Base-by-base conservation (phyloP, 257 asterid species). In the Nicotiana tabacum region DNA sequence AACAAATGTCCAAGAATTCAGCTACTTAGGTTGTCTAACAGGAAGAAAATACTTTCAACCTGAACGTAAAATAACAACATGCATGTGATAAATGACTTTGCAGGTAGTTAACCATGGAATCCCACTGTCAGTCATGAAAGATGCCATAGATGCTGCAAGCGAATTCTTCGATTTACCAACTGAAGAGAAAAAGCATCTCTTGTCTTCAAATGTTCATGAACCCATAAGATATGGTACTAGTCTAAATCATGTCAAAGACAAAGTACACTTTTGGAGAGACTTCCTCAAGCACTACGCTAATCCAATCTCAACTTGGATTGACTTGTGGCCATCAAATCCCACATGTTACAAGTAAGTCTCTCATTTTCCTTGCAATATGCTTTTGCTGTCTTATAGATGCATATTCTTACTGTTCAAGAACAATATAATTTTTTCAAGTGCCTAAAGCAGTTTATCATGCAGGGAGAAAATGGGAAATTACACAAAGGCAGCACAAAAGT, bases 221-320 rank as follows among this genome's bases (percentile, higher is more conserved):
- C 93, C 97, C 61, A 90, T 92, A 80, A 84, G 97, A 81, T 92
- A 91, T 37, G 94, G 88, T 65, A 92, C 94, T 82, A 91, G 97
- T 83, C 84, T 91, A 64, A 91, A 91, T 79, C 88, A 88, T 13
- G 77, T 51, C 85, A 86, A 84, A 11, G 97, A 92, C 79, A 91
- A 86, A 83, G 85, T 90, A 57, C 80, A 79, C 56, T 92, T 82
- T 57, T 92, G 97, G 97, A 91, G 97, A 77, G 97, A 92, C 88
- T 92, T 91, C 85, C 84, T 92, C 91, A 92, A 92, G 81, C 97
- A 86, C 83, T 92, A 92, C 17, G 86, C 90, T 24, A 81, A 92
- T 82, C 92, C 95, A 82, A 64, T 92, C 87, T 88, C 95, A 80
- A 88, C 86, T 70, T 92, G 97, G 97, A 89, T 91, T 35, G 82